Percentiles rank a stretch among this genome's conserved stretches.
Conservation (phyloP, 2,329 filamentous ascomycete species). For the Dactylellina haptotyla region DNA sequence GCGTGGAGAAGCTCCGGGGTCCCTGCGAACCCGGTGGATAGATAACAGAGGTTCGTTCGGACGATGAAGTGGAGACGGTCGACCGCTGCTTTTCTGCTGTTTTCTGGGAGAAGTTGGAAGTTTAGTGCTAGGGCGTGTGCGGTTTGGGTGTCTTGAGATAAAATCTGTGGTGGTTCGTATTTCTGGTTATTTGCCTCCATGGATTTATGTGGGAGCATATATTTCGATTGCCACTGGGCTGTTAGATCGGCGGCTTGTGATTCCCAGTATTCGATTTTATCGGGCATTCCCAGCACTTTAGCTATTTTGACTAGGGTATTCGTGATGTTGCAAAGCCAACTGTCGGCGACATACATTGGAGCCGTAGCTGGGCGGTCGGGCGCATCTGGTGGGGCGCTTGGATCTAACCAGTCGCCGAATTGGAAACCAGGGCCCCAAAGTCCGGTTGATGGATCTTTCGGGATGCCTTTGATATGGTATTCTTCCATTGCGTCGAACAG, state of each 20-base stretch:
- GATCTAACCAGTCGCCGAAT: conserved; percentile 66
- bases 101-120: conserved; percentile 60
- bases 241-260: background rate
- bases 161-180: conserved; percentile 52
- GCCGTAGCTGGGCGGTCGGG: conserved; percentile 63
- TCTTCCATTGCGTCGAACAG: conserved; percentile 62
- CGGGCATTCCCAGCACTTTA: conserved; percentile 58
- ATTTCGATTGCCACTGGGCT: conserved; percentile 31
- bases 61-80: conserved; percentile 60
- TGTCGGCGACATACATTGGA: conserved; percentile 63
- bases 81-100: conserved; percentile 55
- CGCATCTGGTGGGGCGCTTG: conserved; percentile 62
- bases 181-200: too few species aligned
- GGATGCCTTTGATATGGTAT: conserved; percentile 62
- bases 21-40: conserved; percentile 64
- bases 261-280: conserved; percentile 54
- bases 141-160: conserved; percentile 63
- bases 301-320: conserved; percentile 61
- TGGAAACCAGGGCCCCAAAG: conserved; percentile 63
- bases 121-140: conserved; percentile 61
- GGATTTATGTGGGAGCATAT: conserved; percentile 4
- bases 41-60: conserved; percentile 59
- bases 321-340: conserved; percentile 65
- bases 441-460: conserved; percentile 58
- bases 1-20: conserved; percentile 62